Base-by-base conservation (phyloP, 2,329 filamentous ascomycete genomes). In the Hymenoscyphus fraxineus region DNA sequence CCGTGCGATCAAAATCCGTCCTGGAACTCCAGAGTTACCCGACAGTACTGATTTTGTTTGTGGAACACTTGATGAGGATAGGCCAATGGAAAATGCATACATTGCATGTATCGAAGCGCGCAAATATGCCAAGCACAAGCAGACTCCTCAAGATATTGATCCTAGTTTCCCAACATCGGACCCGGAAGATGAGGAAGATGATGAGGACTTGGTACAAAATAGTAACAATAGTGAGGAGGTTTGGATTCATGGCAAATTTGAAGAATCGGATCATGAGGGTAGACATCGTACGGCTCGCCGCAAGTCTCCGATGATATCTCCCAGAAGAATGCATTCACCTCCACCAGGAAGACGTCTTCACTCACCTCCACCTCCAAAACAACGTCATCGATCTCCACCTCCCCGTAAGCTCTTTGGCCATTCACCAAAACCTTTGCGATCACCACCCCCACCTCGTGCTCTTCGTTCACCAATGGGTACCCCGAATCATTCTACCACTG, bases 31-130 rank as follows among this genome's bases (percentile, higher is more conserved):
- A 1, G 92, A 97, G 74, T 82, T 99, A 12, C 95, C 95, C 1
- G 95, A 99, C 76, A 97, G 93, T 77, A 98, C 95, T 15, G 95
- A 99, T 76, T 99, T 99, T 70, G 95, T 99, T n/a, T 98, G 95
- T 73, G 95, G 95, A 65, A 99, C 95, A 0, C 82, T 99, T 22
- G 95, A 99, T 70, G 95, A 99, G 77, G 95, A 99, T 73, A 88
- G 92, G 56, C 92, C 93, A 2, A 79, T 98, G n/a, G 95, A 99
- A 76, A 92, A 93, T 70, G 94, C 92, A 0, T 99, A 97, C 76
- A 84, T 96, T 63, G 91, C 91, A 1, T 92, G 90, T 72, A 83
- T 96, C 64, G 90, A 93, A 73, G 88, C 91, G 63, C 88, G 91
- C 69, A 89, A 93, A 71, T 88, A 88, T 58, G 88, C 89, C 70